Evolutionary conservation across 129 eudicot species (phyloP), one percentile per base, ranked within the genome.

Genomic region (Centella asiatica): DNA sequence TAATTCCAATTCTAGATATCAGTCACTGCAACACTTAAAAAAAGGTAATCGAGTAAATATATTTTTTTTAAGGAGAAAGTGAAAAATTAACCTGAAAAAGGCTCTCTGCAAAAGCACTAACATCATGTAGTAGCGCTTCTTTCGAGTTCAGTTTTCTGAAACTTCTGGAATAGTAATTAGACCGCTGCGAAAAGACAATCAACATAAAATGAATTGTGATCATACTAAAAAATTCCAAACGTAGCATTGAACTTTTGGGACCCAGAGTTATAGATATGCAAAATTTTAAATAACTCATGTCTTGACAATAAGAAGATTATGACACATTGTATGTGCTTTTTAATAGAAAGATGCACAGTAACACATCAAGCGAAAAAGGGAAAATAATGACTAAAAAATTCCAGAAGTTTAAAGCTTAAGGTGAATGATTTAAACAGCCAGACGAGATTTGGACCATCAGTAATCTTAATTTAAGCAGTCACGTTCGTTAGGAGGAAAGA

Each of bases 21-120:
- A 2, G 4, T 14, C 36, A 28, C 60, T 15, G 29, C 20, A 25
- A 25, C 12, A 55, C 2, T 27, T 0, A 28, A 27, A 15, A 27
- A 7, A 18, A 55, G 20, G 15, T 29, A 32, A 29, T 55, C 23
- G 28, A 27, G 11, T 31, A 25, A 32, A 32, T 31, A 34, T 5
- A 31, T 18, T 1, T 9, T 10, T 29, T 17, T 7, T 31, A 18
- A 23, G 34, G 3, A n/a, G 55, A 29, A 11, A 40, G 14, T 20
- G 19, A 51, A 18, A 71, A 39, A 60, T 22, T 52, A 67, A 83
- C 97, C 81, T 83, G 79, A 65, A 86, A 81, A 46, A 86, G 68
- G 50, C 60, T 68, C 56, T 86, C 95, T 6, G 95, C 76, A 70
- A 74, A 90, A 6, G 76, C 83, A 75, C 76, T 66, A 58, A 78